Percentiles rank a stretch among this genome's conserved stretches.
Conservation (phyloP, 2,329 filamentous ascomycete species). For the Neopestalotiopsis clavispora region DNA sequence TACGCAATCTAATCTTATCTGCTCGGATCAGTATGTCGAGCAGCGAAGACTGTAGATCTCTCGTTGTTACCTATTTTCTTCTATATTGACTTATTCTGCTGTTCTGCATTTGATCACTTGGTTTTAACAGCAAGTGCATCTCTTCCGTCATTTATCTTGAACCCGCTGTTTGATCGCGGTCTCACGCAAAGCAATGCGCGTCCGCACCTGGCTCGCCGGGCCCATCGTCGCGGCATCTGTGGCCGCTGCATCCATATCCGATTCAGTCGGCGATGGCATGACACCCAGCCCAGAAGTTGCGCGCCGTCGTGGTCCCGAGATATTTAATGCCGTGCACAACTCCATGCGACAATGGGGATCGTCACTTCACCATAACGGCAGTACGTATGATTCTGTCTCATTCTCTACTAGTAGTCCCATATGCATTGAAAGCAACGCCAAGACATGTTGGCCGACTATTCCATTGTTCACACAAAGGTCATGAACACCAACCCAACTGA, state of each 20-base stretch:
- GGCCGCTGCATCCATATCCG: background rate
- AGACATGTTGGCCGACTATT: background rate
- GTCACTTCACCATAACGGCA: conserved; percentile 66
- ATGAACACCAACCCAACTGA: background rate
- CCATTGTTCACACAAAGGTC: background rate
- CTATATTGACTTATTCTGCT: background rate
- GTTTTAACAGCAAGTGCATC: background rate
- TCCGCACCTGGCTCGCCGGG: conserved; percentile 9
- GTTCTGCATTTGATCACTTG: background rate
- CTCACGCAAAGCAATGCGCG: conserved; percentile 7
- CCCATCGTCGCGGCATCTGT: conserved; percentile 11
- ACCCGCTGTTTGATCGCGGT: background rate
- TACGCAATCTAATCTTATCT: conserved; percentile 18
- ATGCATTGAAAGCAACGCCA: too few species aligned
- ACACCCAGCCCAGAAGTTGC: conserved; percentile 15
- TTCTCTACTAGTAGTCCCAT: too few species aligned
- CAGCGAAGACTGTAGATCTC: background rate
- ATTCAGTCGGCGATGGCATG: background rate
- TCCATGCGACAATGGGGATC: conserved; percentile 68
- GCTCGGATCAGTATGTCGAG: background rate
- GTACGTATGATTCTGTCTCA: background rate
- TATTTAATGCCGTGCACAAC: conserved; percentile 68
- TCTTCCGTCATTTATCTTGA: background rate
- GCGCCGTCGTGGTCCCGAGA: conserved; percentile 46
- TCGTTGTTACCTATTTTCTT: background rate